A percentile compares a stretch with the other conserved stretches of the same genome.
Conservation (phyloP, 192 early-diverging fungal genomes). For the Glomus cerebriforme region DNA sequence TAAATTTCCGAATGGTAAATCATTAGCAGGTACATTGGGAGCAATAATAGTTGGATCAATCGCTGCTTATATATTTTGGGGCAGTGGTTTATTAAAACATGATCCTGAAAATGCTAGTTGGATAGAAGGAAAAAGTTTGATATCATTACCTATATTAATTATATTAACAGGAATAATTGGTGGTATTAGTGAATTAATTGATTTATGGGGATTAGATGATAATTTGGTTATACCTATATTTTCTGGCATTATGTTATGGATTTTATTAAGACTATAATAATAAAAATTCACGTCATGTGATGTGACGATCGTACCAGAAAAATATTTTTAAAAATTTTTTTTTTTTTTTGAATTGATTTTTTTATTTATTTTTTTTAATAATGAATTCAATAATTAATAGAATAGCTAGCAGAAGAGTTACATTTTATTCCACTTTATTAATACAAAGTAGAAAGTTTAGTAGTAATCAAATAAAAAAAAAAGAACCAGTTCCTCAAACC, state of each 20-base stretch:
- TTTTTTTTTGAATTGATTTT: not conserved
- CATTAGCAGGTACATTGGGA: slow-evolving; percentile 49
- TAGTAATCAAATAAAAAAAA: not conserved
- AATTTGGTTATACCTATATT: slow-evolving; percentile 50
- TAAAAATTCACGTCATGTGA: not conserved
- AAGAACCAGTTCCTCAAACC: not conserved
- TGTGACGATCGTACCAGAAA: not conserved
- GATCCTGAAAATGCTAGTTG: slow-evolving; percentile 2
- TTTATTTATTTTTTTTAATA: not conserved
- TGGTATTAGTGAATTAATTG: slow-evolving; percentile 44
- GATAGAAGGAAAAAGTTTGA: slow-evolving; percentile 5
- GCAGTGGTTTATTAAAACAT: not conserved
- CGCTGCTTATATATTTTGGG: slow-evolving; percentile 41
- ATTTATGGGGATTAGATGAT: slow-evolving; percentile 44
- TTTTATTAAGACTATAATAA: slow-evolving; percentile 22
- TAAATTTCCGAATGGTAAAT: slow-evolving; percentile 40
- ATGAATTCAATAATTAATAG: not conserved
- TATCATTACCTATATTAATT: slow-evolving; percentile 25
- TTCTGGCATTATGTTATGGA: slow-evolving; percentile 43
- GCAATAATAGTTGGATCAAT: slow-evolving; percentile 38
- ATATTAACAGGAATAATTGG: slow-evolving; percentile 46
- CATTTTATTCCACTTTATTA: not conserved
- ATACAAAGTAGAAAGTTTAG: not conserved
- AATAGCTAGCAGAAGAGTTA: not conserved
- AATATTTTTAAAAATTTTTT: not conserved